Evolutionary conservation across 345 rosid species (phyloP).

Genomic region (Melaleuca alternifolia): DNA sequence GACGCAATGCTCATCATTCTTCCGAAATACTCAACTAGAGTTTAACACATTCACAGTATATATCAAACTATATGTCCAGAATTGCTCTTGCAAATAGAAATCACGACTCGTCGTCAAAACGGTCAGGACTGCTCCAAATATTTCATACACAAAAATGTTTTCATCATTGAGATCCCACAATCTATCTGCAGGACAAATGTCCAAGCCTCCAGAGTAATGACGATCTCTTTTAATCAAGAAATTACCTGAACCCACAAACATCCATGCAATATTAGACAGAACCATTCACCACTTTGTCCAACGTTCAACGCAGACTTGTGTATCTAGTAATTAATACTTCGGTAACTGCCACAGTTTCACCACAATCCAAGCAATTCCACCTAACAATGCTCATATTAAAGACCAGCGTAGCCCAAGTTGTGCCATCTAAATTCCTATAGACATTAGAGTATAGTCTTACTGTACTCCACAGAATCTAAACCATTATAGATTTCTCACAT

Average conservation of each 20-base stretch:
- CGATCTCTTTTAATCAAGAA: neutral
- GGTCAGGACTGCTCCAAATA: neutral
- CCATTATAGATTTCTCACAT: neutral
- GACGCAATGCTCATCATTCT: neutral
- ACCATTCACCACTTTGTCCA: neutral
- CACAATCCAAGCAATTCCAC: neutral
- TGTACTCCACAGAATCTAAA: neutral
- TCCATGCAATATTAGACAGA: neutral
- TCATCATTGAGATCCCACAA: neutral
- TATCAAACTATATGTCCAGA: neutral
- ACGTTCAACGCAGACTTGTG: neutral
- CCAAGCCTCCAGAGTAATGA: neutral
- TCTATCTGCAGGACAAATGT: neutral
- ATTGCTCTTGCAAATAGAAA: neutral
- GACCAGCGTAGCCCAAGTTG: neutral
- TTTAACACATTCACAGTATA: neutral
- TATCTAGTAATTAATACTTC: neutral
- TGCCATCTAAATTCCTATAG: neutral
- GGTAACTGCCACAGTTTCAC: neutral
- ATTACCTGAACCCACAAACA: neutral
- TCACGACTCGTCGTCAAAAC: neutral
- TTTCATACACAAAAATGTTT: neutral
- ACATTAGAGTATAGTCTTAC: neutral
- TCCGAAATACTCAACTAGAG: neutral
- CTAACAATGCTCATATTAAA: neutral